Percentiles rank a stretch among this genome's conserved stretches.
phyloP scores from a whole-genome alignment of 306 rosid genomes.

The Cyamopsis tetragonoloba region DNA sequence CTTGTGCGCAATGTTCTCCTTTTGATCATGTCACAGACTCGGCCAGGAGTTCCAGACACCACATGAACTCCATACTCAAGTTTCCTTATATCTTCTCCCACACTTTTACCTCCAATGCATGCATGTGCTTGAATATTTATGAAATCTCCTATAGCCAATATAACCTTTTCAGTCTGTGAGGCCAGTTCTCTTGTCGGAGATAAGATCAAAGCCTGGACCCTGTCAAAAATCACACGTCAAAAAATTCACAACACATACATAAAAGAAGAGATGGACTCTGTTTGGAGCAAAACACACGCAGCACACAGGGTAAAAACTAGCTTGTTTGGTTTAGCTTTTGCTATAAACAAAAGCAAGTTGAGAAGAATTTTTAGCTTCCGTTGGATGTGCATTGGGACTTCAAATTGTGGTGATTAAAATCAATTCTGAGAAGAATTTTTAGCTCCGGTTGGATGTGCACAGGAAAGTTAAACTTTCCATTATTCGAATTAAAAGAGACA shows the following conservation, averaged over 20 bases:
- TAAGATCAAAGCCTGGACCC: constrained; percentile 88
- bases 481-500: too few relatives aligned
- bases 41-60: constrained; percentile 98
- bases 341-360: too few relatives aligned
- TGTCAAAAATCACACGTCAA: constrained; percentile 15
- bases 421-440: too few relatives aligned
- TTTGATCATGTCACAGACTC: constrained; percentile 98
- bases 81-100: constrained; percentile 92
- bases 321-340: too few relatives aligned
- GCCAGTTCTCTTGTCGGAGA: constrained; percentile 98
- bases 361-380: too few relatives aligned
- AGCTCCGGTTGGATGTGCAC: too few relatives aligned
- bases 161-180: constrained; percentile 87
- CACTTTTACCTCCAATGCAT: constrained; percentile 94
- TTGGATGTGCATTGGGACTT: too few relatives aligned
- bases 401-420: too few relatives aligned
- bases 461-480: too few relatives aligned
- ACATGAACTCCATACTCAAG: constrained; percentile 96
- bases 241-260: background rate
- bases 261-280: background rate
- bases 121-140: constrained; percentile 90
- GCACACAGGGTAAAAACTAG: too few relatives aligned
- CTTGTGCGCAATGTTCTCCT: constrained; percentile 94
- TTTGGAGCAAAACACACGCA: background rate
- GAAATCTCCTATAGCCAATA: constrained; percentile 84